Evolutionary conservation across 108 stramenopile genomes (phyloP).

Genomic region (Fragilaria crotonensis): DNA sequence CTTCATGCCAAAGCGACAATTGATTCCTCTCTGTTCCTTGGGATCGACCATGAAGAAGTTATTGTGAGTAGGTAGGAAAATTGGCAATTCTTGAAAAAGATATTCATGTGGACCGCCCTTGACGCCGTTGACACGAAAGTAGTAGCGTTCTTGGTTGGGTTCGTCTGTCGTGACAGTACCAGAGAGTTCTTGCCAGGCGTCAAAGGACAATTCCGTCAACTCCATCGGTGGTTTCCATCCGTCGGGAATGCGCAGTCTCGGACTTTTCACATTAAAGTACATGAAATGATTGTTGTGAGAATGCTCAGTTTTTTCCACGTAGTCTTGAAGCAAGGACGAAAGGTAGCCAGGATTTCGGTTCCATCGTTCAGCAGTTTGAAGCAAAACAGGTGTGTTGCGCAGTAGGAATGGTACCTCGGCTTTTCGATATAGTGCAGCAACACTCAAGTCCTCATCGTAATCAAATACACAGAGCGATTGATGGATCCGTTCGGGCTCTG

Average conservation of each 20-base stretch:
- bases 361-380: slow-evolving; percentile 75
- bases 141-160: slow-evolving; percentile 78
- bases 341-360: slow-evolving; percentile 42
- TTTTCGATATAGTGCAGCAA: slow-evolving; percentile 36
- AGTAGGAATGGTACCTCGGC: slow-evolving; percentile 90
- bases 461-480: slow-evolving; percentile 70
- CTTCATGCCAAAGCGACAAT: slow-evolving; percentile 95
- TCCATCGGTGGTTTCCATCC: slow-evolving; percentile 86
- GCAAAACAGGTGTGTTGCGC: slow-evolving; percentile 68
- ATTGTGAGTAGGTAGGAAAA: slow-evolving; percentile 58
- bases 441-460: slow-evolving; percentile 36
- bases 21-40: slow-evolving; percentile 80
- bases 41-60: slow-evolving; percentile 88
- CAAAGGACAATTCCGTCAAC: slow-evolving; percentile 62
- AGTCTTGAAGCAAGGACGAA: slow-evolving; percentile 33
- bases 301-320: slow-evolving; percentile 58
- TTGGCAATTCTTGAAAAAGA: slow-evolving; percentile 82
- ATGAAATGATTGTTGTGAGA: slow-evolving; percentile 84
- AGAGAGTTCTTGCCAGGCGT: slow-evolving; percentile 83
- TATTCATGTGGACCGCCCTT: slow-evolving; percentile 29
- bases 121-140: slow-evolving; percentile 83
- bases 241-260: slow-evolving; percentile 6
- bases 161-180: slow-evolving; percentile 35
- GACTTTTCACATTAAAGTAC: slow-evolving; percentile 60
- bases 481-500: slow-evolving; percentile 36